Conservation (phyloP, 352 stramenopile genomes). For the Phytopythium sindhum region DNA sequence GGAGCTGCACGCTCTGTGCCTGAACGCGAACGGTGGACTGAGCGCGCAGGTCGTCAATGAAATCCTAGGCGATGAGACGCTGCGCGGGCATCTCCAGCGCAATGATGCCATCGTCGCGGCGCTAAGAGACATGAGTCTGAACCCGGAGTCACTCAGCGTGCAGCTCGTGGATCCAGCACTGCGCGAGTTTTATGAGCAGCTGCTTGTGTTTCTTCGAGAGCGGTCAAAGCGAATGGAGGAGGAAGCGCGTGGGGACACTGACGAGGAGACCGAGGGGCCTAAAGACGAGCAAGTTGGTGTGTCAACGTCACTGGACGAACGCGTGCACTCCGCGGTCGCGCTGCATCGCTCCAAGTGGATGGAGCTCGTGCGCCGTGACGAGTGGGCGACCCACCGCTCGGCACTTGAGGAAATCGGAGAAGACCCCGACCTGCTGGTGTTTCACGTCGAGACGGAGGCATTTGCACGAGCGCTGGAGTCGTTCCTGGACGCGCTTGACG, state of each 20-base stretch:
- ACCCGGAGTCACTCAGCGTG: constrained; percentile 37
- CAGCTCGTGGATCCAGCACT: constrained; percentile 45
- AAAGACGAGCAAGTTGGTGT: neutral
- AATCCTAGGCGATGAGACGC: constrained; percentile 40
- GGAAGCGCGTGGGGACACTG: constrained; percentile 1
- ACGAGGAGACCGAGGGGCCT: neutral
- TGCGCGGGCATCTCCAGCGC: constrained; percentile 34
- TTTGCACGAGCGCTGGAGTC: constrained; percentile 30
- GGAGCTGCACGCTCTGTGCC: constrained; percentile 39
- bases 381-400: constrained; percentile 32
- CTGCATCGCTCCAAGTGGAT: constrained; percentile 24
- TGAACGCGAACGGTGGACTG: constrained; percentile 27
- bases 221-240: constrained; percentile 6
- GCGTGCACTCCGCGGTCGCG: constrained; percentile 24
- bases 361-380: constrained; percentile 12
- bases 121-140: constrained; percentile 67
- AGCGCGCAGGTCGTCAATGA: constrained; percentile 40
- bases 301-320: constrained; percentile 30
- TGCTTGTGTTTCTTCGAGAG: constrained; percentile 36
- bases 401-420: constrained; percentile 59
- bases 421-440: constrained; percentile 64
- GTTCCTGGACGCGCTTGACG: constrained; percentile 32
- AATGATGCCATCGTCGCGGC: constrained; percentile 48
- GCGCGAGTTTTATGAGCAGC: constrained; percentile 50
- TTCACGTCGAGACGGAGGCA: constrained; percentile 48